These are phyloP conservation scores for Aspergillus proliferans DNA, from an alignment of 2,329 filamentous ascomycete genomes.

Conservation along the genomic window DNA sequence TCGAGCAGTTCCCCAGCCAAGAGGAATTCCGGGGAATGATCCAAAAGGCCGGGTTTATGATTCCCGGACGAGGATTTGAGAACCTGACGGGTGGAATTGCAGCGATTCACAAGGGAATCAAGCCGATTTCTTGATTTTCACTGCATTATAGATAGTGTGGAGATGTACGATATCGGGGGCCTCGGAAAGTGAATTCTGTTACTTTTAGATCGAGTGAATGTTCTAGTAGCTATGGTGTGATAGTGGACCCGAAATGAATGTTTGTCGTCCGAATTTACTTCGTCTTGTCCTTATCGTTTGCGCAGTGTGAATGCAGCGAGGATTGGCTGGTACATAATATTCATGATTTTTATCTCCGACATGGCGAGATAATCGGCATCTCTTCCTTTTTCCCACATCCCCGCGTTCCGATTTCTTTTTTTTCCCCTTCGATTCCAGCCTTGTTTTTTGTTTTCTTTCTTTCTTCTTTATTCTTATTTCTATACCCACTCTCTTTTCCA, in stretches of 20 bases:
- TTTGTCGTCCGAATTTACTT: neutral
- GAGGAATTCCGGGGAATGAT: constrained; percentile 64
- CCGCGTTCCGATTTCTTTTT: too few species aligned
- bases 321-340: neutral
- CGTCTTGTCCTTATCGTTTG: too few species aligned
- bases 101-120: constrained; percentile 93
- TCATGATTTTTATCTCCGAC: neutral
- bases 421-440: too few species aligned
- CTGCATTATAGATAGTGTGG: neutral
- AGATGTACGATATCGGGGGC: neutral
- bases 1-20: constrained; percentile 86
- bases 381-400: neutral
- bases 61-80: constrained; percentile 79
- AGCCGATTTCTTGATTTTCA: constrained; percentile 47
- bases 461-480: neutral
- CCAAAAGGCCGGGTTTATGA: constrained; percentile 67
- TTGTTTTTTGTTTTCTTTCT: neutral
- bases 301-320: neutral
- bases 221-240: neutral
- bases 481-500: constrained; percentile 1
- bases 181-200: neutral
- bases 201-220: neutral
- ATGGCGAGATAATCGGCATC: neutral
- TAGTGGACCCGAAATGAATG: neutral
- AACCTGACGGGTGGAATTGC: constrained; percentile 88